phyloP scores from a whole-genome alignment of 2,329 filamentous ascomycete species.

The Fusarium sp. region DNA sequence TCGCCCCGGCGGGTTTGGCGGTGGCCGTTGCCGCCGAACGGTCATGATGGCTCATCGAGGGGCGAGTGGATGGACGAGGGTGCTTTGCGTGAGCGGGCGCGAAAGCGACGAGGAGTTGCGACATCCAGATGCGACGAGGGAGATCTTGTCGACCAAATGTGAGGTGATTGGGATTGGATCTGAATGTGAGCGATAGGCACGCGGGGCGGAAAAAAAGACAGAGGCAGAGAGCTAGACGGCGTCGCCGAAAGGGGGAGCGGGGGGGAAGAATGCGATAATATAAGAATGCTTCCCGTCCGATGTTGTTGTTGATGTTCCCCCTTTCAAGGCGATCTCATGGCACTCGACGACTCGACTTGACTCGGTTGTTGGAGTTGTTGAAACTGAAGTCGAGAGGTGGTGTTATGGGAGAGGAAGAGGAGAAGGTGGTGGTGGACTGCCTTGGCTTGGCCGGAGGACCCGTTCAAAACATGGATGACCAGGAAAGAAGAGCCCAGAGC shows the following conservation, averaged over 20 bases:
- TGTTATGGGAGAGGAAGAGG: neutral
- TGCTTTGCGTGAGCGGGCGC: conserved; percentile 34
- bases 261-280: conserved; percentile 4
- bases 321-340: conserved; percentile 31
- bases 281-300: neutral
- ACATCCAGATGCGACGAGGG: conserved; percentile 27
- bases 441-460: conserved; percentile 4
- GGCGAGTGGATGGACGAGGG: conserved; percentile 6
- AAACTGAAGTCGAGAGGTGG: neutral
- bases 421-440: neutral
- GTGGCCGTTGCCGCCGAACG: conserved; percentile 38
- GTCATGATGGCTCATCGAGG: conserved; percentile 45
- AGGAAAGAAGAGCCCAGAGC: neutral
- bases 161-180: neutral
- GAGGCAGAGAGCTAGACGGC: conserved; percentile 13
- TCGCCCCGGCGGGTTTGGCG: conserved; percentile 31
- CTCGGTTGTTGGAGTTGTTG: conserved; percentile 1
- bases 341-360: neutral
- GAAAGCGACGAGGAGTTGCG: conserved; percentile 32
- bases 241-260: conserved; percentile 33
- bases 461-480: neutral
- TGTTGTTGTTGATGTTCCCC: conserved; percentile 10
- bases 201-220: conserved; percentile 21
- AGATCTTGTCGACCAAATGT: neutral
- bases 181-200: neutral